These are phyloP conservation scores for Actinidia chinensis DNA, from an alignment of 179 eudicot genomes.

Conservation along the genomic window DNA sequence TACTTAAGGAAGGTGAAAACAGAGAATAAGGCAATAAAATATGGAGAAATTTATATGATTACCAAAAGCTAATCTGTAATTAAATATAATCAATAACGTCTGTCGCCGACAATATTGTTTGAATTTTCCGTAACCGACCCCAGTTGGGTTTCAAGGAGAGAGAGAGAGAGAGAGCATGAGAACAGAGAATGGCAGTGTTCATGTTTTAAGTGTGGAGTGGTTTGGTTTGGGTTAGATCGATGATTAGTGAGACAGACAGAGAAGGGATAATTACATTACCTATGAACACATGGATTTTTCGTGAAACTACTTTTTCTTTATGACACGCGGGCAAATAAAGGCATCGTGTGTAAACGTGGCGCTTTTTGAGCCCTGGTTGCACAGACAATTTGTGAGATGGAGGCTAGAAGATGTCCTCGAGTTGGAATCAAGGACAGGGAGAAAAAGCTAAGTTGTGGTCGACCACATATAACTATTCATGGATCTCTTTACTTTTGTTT, in stretches of 20 bases:
- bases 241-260: background rate
- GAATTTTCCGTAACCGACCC: conserved; percentile 33
- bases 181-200: background rate
- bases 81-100: conserved; percentile 24
- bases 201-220: background rate
- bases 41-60: conserved; percentile 3
- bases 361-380: background rate
- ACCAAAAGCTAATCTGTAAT: conserved; percentile 24
- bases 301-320: background rate
- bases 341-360: background rate
- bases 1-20: conserved; percentile 11
- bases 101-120: conserved; percentile 27
- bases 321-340: background rate
- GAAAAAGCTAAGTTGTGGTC: conserved; percentile 8
- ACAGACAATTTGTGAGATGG: background rate
- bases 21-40: conserved; percentile 5
- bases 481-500: background rate
- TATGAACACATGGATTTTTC: background rate
- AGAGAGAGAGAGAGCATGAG: background rate
- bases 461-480: background rate
- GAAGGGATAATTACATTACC: background rate
- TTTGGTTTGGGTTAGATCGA: background rate
- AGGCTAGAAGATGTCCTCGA: background rate
- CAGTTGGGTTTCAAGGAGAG: background rate
- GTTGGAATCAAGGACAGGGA: background rate